phyloP scores from a whole-genome alignment of 495 filamentous ascomycete species.

The Talaromyces thailandensis region DNA sequence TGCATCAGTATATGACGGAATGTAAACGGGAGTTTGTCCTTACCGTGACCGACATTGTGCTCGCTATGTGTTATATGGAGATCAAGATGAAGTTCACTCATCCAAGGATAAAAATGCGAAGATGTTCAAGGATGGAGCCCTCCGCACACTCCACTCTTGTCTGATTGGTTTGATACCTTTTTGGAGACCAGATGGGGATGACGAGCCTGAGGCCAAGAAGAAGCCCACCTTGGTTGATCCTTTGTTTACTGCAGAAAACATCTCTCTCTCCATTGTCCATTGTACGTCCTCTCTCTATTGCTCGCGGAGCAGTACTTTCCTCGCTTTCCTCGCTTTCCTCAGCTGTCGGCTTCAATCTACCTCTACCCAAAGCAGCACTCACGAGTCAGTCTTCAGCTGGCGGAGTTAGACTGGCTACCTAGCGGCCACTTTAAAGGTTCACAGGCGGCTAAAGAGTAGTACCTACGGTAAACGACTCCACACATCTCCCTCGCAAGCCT shows the following conservation, averaged over 20 bases:
- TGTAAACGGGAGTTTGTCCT: background rate
- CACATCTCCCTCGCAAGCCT: background rate
- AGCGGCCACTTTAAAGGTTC: background rate
- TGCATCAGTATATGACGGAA: background rate
- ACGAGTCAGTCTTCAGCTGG: background rate
- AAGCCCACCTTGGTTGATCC: background rate
- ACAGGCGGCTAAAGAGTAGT: background rate
- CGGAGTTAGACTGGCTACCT: background rate
- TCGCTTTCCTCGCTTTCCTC: background rate
- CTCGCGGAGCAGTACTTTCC: background rate
- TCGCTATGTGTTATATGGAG: background rate
- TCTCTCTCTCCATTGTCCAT: background rate
- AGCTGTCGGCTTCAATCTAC: background rate
- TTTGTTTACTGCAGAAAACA: background rate
- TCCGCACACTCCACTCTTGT: background rate
- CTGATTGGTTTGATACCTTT: background rate
- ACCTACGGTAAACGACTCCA: too few relatives aligned
- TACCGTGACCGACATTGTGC: slow-evolving; percentile 27
- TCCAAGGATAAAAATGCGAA: background rate
- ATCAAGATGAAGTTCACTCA: background rate
- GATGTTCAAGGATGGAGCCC: background rate
- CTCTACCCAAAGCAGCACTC: background rate
- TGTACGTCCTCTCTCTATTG: background rate
- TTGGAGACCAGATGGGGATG: background rate
- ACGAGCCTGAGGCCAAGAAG: background rate